phyloP scores from a whole-genome alignment of 345 rosid species.

The Isatis tinctoria region DNA sequence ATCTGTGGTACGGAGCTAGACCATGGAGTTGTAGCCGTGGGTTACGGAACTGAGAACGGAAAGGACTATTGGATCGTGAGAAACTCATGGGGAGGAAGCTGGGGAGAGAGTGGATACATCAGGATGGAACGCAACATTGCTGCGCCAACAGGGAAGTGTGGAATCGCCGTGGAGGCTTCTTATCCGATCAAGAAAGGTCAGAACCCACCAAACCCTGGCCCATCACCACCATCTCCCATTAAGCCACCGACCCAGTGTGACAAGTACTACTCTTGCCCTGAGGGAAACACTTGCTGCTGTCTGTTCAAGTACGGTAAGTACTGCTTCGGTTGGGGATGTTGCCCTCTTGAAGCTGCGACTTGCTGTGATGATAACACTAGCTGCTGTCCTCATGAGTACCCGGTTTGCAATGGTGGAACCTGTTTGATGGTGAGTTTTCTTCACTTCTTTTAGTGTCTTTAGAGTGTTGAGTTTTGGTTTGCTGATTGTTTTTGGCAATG shows the following conservation, averaged over 20 bases:
- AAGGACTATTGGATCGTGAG: slow-evolving; percentile 75
- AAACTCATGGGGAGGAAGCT: slow-evolving; percentile 78
- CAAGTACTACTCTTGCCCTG: slow-evolving; percentile 57
- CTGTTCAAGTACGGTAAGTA: slow-evolving; percentile 47
- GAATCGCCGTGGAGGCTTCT: slow-evolving; percentile 81
- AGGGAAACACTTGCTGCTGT: slow-evolving; percentile 88
- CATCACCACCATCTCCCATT: slow-evolving; percentile 86
- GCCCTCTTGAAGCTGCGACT: slow-evolving; percentile 81
- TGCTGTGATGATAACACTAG: slow-evolving; percentile 80
- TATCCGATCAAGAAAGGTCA: slow-evolving; percentile 76
- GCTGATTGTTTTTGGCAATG: neutral
- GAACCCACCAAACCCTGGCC: slow-evolving; percentile 96
- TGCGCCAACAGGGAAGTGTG: slow-evolving; percentile 62
- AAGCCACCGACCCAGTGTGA: slow-evolving; percentile 76
- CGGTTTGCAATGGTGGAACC: slow-evolving; percentile 68
- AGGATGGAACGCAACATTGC: slow-evolving; percentile 62
- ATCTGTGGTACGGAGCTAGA: slow-evolving; percentile 68
- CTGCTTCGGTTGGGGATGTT: slow-evolving; percentile 95
- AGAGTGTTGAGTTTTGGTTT: neutral
- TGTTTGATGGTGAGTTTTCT: slow-evolving; percentile 57
- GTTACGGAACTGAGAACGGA: slow-evolving; percentile 81
- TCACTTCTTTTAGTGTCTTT: neutral
- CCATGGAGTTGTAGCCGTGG: slow-evolving; percentile 91
- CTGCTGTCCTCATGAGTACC: slow-evolving; percentile 88
- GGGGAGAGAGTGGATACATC: slow-evolving; percentile 87